Conservation (phyloP, 208 protist species). For the Acanthamoeba royreba region DNA sequence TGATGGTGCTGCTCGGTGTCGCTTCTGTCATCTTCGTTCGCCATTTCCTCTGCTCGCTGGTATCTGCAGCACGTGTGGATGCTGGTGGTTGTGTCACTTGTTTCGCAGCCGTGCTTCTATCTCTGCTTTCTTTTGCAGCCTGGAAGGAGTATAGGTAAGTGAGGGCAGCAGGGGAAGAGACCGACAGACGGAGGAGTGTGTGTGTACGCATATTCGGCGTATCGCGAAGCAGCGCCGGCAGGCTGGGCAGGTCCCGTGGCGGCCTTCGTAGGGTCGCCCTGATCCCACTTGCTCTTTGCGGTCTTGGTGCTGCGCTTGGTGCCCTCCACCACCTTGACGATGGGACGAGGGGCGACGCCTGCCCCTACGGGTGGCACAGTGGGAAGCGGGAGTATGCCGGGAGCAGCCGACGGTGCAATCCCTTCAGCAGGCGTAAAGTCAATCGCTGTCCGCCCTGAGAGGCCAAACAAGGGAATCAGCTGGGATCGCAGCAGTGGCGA, state of each 20-base stretch:
- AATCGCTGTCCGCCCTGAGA: neutral
- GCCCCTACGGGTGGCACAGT: neutral
- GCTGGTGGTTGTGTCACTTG: no score
- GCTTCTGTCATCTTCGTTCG: no score
- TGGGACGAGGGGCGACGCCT: neutral
- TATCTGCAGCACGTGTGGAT: no score
- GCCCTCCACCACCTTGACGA: constrained; percentile 3
- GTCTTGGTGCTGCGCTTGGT: neutral
- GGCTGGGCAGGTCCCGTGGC: neutral
- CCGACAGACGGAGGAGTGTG: neutral
- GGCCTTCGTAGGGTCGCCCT: neutral
- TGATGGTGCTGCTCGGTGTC: no score
- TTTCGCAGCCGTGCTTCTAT: neutral
- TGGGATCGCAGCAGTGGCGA: neutral
- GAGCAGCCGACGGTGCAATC: neutral
- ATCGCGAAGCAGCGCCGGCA: neutral
- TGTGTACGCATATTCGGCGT: constrained; percentile 25
- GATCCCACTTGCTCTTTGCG: neutral
- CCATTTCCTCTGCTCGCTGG: no score
- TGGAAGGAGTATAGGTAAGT: neutral
- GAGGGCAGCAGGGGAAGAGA: neutral
- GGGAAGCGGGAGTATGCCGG: neutral
- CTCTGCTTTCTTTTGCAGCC: neutral
- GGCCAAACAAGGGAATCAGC: neutral
- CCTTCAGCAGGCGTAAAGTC: neutral